Percentiles rank a stretch among this genome's conserved stretches.
Conservation (phyloP, 2,329 filamentous ascomycete genomes). For the Amauroascus niger region DNA sequence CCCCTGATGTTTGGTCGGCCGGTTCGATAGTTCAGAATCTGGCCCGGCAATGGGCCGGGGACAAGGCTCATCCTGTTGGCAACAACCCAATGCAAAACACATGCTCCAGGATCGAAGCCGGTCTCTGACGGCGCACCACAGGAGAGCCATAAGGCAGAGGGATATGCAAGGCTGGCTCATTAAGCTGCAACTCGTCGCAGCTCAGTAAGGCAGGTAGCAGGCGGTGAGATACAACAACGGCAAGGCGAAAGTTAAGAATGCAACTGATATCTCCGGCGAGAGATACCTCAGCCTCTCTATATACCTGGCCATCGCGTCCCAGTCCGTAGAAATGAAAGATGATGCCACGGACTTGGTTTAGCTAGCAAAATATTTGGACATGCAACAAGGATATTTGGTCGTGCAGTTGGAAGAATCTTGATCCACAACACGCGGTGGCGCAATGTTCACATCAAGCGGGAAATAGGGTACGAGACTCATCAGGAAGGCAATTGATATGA, state of each 20-base stretch:
- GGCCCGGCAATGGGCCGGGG: background rate
- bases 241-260: background rate
- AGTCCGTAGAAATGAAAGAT: background rate
- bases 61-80: background rate
- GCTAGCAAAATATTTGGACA: too few species aligned
- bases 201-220: background rate
- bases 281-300: background rate
- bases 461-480: too few species aligned
- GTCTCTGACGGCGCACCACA: background rate
- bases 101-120: background rate
- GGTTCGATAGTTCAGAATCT: background rate
- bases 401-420: too few species aligned
- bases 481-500: too few species aligned
- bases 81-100: background rate
- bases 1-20: background rate
- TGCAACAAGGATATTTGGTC: too few species aligned
- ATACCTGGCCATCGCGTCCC: background rate
- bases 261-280: background rate
- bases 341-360: too few species aligned
- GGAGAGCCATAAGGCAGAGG: background rate
- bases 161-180: background rate
- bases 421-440: too few species aligned
- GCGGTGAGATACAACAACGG: background rate
- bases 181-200: background rate
- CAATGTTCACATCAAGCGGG: too few species aligned